Conservation (phyloP, 2,329 filamentous ascomycete genomes). For the Calonectria honghensis region DNA sequence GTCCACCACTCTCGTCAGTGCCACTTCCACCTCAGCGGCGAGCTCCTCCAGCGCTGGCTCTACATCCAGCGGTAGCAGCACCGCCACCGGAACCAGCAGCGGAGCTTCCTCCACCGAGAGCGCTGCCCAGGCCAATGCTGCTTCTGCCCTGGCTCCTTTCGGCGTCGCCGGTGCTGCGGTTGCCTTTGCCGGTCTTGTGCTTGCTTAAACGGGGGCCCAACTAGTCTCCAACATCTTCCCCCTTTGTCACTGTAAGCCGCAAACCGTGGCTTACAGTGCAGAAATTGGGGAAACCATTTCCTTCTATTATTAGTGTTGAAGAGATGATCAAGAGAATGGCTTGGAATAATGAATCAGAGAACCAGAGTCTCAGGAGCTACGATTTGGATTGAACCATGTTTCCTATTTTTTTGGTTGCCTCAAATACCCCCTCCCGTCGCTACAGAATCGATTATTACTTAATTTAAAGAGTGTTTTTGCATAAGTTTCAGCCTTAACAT, state of each 20-base stretch:
- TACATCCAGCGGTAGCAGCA: not conserved
- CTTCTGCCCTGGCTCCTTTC: constrained; percentile 42
- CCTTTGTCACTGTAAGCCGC: too few species aligned
- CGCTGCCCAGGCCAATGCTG: constrained; percentile 46
- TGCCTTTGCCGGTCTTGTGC: constrained; percentile 46
- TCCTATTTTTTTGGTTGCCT: not conserved
- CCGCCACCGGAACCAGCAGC: constrained; percentile 14
- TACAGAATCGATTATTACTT: not conserved
- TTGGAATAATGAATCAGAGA: constrained; percentile 21
- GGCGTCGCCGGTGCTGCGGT: constrained; percentile 45
- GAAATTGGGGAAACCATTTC: not conserved
- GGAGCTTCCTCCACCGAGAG: constrained; percentile 38
- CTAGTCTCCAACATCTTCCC: not conserved
- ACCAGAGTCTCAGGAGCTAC: too few species aligned
- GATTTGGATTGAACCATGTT: constrained; percentile 1
- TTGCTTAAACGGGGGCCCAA: constrained; percentile 40
- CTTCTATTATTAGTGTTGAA: not conserved
- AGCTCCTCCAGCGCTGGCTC: constrained; percentile 35
- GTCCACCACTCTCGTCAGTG: constrained; percentile 58
- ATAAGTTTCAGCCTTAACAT: not conserved
- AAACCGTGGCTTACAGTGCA: not conserved
- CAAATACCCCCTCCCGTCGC: constrained; percentile 22
- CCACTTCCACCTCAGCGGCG: constrained; percentile 39
- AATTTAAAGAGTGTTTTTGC: constrained; percentile 4
- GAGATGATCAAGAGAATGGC: constrained; percentile 11